These are phyloP conservation scores for Hyphodiscus sp. DNA, from an alignment of 2,329 filamentous ascomycete species.

Conservation along the genomic window DNA sequence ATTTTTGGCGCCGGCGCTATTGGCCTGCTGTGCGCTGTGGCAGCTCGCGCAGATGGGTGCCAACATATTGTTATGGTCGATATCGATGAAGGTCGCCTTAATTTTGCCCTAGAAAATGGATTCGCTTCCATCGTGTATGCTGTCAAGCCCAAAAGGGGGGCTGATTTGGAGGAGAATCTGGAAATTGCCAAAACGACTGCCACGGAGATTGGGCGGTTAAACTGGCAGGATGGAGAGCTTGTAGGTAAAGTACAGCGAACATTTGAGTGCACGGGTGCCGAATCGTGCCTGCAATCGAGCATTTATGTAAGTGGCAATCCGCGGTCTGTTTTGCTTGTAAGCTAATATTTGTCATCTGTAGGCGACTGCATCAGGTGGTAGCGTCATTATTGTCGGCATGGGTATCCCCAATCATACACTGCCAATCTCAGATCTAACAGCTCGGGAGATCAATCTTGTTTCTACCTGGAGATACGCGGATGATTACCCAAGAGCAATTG, in stretches of 20 bases:
- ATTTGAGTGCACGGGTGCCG: slow-evolving; percentile 49
- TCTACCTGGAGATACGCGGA: slow-evolving; percentile 6
- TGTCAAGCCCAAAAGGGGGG: slow-evolving; percentile 42
- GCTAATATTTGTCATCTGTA: too few relatives aligned
- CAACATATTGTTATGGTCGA: slow-evolving; percentile 36
- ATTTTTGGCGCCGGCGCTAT: slow-evolving; percentile 57
- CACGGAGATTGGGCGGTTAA: neutral
- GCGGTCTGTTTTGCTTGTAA: too few relatives aligned
- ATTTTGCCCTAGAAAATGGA: slow-evolving; percentile 49
- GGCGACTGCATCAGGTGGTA: too few relatives aligned
- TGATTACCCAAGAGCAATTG: neutral
- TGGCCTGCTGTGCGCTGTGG: slow-evolving; percentile 52
- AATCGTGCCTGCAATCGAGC: slow-evolving; percentile 44
- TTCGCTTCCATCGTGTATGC: slow-evolving; percentile 48
- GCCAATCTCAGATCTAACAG: slow-evolving; percentile 44
- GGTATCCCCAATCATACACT: slow-evolving; percentile 64
- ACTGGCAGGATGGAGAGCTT: neutral
- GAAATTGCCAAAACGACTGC: slow-evolving; percentile 45
- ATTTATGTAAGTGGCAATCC: slow-evolving; percentile 43
- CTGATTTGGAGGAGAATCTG: slow-evolving; percentile 47
- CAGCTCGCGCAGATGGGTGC: slow-evolving; percentile 57
- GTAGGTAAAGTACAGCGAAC: neutral
- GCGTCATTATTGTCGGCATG: slow-evolving; percentile 48
- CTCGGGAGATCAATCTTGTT: slow-evolving; percentile 6
- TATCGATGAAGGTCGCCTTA: slow-evolving; percentile 45